Base-by-base conservation (phyloP, 192 early-diverging fungal genomes). In the Pecoramyces ruminantium region DNA sequence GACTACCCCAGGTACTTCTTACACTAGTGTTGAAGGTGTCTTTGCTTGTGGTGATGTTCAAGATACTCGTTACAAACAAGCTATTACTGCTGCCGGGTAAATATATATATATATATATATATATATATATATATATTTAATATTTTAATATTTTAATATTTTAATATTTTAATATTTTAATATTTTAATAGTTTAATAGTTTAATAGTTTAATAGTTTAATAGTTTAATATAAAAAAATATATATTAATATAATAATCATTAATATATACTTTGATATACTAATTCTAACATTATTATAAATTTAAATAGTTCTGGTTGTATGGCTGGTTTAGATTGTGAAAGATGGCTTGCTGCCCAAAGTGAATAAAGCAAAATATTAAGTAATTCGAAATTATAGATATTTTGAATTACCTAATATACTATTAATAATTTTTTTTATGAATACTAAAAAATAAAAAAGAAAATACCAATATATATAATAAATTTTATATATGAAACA, bases 11-110 rank as follows among this genome's bases (percentile, higher is more conserved):
- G 89, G 92, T 42, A 90, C 95, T 34, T 80, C 89, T 5, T 86
- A 89, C 79, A 99, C 97, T 81, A 96, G 89, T 83, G 83, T 99
- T 67, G 87, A 89, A 81, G 97, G 97, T 82, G 93, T 99, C 58
- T 99, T 97, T 91, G 97, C 97, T 78, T 94, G 93, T 30, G 97
- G 98, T 83, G 98, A 99, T 90, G 96, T 99, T 79, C 94, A 97
- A 84, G 98, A 99, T 86, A 93, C 93, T 86, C 92, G 85, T 29
- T 99, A 99, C 88, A 94, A 97, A 83, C 97, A 99, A 86, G 98
- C 98, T 25, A 91, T 99, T 81, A 99, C 97, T 30, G 95, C 94
- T 79, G 97, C 97, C 42, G 85, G 77, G 34, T 85, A 58, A 85
- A 28, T 34, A 34, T 34, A 6, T 34, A 6, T 34, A 6, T 34